Conservation (phyloP, 805 yeast genomes). For the Yarrowia deformans region DNA sequence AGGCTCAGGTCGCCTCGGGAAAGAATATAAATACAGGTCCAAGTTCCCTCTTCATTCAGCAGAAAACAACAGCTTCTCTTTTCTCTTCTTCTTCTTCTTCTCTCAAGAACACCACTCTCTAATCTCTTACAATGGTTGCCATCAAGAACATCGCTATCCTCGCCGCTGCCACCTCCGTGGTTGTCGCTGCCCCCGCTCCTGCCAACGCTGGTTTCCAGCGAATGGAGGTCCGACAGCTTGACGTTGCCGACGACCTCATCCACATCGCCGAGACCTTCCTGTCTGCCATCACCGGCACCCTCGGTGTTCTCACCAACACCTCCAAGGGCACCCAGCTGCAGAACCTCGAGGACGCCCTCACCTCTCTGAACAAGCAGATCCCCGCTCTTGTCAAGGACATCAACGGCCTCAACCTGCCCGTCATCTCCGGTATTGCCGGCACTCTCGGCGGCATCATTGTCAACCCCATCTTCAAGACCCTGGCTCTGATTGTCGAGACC, state of each 20-base stretch:
- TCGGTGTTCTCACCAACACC: slow-evolving; percentile 29
- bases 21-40: slow-evolving; percentile 28
- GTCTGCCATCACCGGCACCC: slow-evolving; percentile 22
- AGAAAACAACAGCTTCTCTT: slow-evolving; percentile 18
- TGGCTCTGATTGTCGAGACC: slow-evolving; percentile 33
- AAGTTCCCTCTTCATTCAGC: neutral
- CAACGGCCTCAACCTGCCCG: slow-evolving; percentile 24
- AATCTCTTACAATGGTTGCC: slow-evolving; percentile 29
- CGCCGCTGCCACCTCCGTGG: slow-evolving; percentile 33
- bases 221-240: slow-evolving; percentile 37
- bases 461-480: slow-evolving; percentile 38
- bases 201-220: slow-evolving; percentile 28
- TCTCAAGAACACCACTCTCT: slow-evolving; percentile 7
- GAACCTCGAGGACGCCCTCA: slow-evolving; percentile 16
- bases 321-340: slow-evolving; percentile 28
- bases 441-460: slow-evolving; percentile 12
- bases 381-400: slow-evolving; percentile 29
- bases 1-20: neutral
- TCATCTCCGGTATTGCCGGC: slow-evolving; percentile 22
- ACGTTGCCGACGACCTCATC: slow-evolving; percentile 21
- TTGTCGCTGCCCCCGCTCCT: slow-evolving; percentile 11
- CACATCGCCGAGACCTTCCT: slow-evolving; percentile 32
- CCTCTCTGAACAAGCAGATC: slow-evolving; percentile 19
- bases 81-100: neutral
- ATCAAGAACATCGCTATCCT: slow-evolving; percentile 31